These are phyloP conservation scores for Vicia sativa DNA, from an alignment of 306 rosid species.

Conservation along the genomic window DNA sequence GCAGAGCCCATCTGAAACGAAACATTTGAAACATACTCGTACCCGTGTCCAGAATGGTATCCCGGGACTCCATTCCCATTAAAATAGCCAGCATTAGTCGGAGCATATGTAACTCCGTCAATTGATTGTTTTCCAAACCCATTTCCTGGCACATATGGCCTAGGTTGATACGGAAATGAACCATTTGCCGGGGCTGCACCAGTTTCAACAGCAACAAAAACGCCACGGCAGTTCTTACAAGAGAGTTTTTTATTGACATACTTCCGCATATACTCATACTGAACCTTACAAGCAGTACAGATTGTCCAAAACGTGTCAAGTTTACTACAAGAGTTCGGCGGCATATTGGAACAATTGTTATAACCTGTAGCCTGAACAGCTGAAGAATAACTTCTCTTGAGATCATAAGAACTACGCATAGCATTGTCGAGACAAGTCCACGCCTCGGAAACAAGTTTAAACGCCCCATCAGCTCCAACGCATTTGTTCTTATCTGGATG, in stretches of 20 bases:
- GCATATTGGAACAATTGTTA: constrained; percentile 2
- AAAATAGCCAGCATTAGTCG: constrained; percentile 59
- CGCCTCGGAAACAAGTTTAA: constrained; percentile 95
- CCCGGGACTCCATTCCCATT: constrained; percentile 71
- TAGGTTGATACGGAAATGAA: constrained; percentile 81
- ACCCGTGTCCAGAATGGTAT: constrained; percentile 71
- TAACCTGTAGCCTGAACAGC: constrained; percentile 43
- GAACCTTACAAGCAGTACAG: constrained; percentile 95
- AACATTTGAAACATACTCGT: constrained; percentile 73
- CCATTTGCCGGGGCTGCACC: constrained; percentile 85
- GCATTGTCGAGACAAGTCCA: constrained; percentile 59
- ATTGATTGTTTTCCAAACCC: constrained; percentile 74
- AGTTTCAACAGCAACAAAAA: constrained; percentile 80
- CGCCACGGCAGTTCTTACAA: constrained; percentile 94
- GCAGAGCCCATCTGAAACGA: constrained; percentile 83
- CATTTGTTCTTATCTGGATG: constrained; percentile 98
- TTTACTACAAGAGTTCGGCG: constrained; percentile 50
- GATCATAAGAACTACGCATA: constrained; percentile 71
- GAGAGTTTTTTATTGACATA: constrained; percentile 95
- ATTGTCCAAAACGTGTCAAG: constrained; percentile 96
- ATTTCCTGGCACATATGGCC: constrained; percentile 73
- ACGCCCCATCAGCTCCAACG: constrained; percentile 96
- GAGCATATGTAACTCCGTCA: constrained; percentile 81
- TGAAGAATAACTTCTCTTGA: constrained; percentile 70
- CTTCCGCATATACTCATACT: constrained; percentile 96